Conservation (phyloP, 202 grass and related monocot genomes). For the Tripidium arundinaceum region DNA sequence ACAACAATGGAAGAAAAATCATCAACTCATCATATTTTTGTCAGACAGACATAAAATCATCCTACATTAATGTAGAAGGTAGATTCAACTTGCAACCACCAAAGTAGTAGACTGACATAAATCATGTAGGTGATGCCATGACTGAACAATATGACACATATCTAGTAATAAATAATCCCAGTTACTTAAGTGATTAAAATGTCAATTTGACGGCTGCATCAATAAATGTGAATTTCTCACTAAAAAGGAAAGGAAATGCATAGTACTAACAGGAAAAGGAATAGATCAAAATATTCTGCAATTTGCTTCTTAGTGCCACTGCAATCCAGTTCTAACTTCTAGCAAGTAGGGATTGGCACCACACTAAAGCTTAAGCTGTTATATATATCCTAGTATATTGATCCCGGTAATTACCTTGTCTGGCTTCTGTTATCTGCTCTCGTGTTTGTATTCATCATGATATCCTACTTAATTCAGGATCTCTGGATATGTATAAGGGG, state of each 20-base stretch:
- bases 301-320: not conserved
- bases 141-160: not conserved
- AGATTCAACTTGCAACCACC: not conserved
- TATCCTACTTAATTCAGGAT: not conserved
- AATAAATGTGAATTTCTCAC: not conserved
- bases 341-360: not conserved
- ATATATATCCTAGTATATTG: not conserved
- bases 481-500: too few species aligned
- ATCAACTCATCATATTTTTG: not conserved
- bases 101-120: not conserved
- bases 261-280: not conserved
- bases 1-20: not conserved
- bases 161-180: not conserved
- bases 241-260: not conserved
- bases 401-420: too few species aligned
- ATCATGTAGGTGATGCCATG: not conserved
- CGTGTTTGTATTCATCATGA: too few species aligned
- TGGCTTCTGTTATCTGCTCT: too few species aligned
- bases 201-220: not conserved
- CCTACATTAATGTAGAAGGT: not conserved
- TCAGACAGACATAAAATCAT: not conserved
- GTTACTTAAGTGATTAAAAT: not conserved
- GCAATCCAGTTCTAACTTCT: not conserved
- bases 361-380: not conserved
- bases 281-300: not conserved